Evolutionary conservation across 352 stramenopile species (phyloP), one percentile per base, ranked within the genome.

Genomic region (Thalassiosira mediterranea): DNA sequence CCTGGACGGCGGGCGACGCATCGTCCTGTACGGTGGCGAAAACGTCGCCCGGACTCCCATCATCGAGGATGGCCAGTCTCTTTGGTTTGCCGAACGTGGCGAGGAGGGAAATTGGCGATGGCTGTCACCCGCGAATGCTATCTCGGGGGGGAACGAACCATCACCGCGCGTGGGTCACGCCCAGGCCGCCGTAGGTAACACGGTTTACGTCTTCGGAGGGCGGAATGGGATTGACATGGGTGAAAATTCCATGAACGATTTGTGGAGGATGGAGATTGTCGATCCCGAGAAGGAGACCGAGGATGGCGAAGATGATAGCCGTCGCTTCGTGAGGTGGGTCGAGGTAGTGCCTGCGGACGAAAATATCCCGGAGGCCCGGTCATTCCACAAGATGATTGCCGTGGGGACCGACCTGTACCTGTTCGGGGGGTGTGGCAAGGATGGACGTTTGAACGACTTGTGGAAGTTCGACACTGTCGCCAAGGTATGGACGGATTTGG

Each of bases 311-410:
- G 28, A 26, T 7, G 17, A 1, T 38, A 15, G 3, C 21, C 3
- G 44, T 10, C 40, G 29, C 34, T 75, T 25, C 0, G 67, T 72
- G 29, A 67, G 19, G 42, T 90, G 79, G 79, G 53, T 44, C 1
- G 13, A 75, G 25, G 58, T 90, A 8, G 21, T 32, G 23, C 15
- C 69, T 2, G n/a, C 32, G 21, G 17, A 26, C 2, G 48, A 51
- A 31, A 17, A 40, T 15, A 2, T 48, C 21, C 83, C 83, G 0
- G 63, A 82, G 57, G 68, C 76, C 15, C 46, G 83, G 52, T 87
- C 76, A 19, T 88, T 88, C 61, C 83, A 90, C 62, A 72, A 71
- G 32, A 88, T 88, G 76, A 53, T 88, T 34, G 68, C 61, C 28
- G 46, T 87, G 5, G 57, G 44, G 19, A 48, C 67, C 19, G 56